Evolutionary conservation across 1,284 basidiomycete species (phyloP).

Genomic region (Phlebopus sp.): DNA sequence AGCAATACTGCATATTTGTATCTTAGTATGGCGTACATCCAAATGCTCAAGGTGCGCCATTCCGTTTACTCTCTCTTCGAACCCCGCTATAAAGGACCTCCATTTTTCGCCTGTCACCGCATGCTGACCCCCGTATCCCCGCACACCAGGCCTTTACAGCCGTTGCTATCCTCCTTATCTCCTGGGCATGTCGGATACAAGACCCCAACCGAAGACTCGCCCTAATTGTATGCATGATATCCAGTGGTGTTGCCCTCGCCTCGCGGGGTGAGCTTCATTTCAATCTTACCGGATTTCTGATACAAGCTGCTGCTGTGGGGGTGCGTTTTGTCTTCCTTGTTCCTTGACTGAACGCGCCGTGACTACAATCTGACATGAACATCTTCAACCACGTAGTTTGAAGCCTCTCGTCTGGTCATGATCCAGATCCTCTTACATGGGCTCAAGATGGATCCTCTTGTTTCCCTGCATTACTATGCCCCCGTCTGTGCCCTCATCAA

Average conservation of each 20-base stretch:
- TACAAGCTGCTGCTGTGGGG: conserved; percentile 77
- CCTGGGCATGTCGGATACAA: conserved; percentile 86
- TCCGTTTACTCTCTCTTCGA: not conserved
- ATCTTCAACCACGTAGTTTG: conserved; percentile 49
- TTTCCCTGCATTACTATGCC: conserved; percentile 94
- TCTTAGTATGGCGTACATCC: conserved; percentile 90
- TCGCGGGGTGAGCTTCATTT: conserved; percentile 87
- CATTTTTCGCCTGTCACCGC: not conserved
- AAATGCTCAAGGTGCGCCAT: conserved; percentile 87
- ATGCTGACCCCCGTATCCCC: not conserved
- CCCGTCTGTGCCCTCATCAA: conserved; percentile 95
- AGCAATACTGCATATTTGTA: conserved; percentile 95
- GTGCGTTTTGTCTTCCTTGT: conserved; percentile 41
- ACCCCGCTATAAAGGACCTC: not conserved
- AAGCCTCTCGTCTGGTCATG: conserved; percentile 91
- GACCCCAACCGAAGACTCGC: conserved; percentile 83
- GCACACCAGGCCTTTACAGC: conserved; percentile 83
- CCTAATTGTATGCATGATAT: conserved; percentile 90
- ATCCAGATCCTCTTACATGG: conserved; percentile 95
- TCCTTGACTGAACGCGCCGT: no score
- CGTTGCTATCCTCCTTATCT: conserved; percentile 93
- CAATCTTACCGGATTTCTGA: conserved; percentile 83
- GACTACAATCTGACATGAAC: no score
- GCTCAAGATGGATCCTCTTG: conserved; percentile 95
- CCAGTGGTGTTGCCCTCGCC: conserved; percentile 84